phyloP scores from a whole-genome alignment of 2,329 filamentous ascomycete genomes.

The Westerdykella aurantiaca region DNA sequence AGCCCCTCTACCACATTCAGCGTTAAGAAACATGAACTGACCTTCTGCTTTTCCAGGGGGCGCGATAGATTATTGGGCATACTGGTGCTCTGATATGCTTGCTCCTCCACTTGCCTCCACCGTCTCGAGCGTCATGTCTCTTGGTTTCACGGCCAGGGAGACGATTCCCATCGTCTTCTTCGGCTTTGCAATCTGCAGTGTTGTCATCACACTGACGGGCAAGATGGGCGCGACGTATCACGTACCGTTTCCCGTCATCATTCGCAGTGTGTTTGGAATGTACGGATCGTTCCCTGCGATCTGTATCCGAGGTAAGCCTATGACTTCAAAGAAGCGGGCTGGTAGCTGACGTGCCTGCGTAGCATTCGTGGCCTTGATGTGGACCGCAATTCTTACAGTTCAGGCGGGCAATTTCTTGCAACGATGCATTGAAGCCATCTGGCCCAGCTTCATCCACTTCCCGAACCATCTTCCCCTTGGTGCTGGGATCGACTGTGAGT shows the following conservation, averaged over 20 bases:
- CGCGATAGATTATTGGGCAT: conserved; percentile 42
- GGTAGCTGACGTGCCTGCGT: conserved; percentile 7
- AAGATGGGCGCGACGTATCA: conserved; percentile 39
- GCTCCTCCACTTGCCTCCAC: conserved; percentile 40
- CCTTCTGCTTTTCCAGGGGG: conserved; percentile 29
- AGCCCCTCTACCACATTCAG: too few species aligned
- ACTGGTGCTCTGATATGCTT: conserved; percentile 47
- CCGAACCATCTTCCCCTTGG: conserved; percentile 34
- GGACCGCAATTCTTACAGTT: conserved; percentile 44
- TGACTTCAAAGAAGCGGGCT: neutral
- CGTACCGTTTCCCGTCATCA: conserved; percentile 40
- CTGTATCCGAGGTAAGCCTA: conserved; percentile 30
- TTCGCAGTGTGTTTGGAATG: conserved; percentile 43
- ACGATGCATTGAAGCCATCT: conserved; percentile 43
- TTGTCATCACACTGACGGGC: conserved; percentile 46
- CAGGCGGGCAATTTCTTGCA: conserved; percentile 43
- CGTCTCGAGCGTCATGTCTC: conserved; percentile 38
- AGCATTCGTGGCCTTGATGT: conserved; percentile 44
- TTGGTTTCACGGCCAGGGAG: conserved; percentile 45
- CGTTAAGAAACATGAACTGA: too few species aligned
- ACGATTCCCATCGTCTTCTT: conserved; percentile 47
- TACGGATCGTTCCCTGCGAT: conserved; percentile 42
- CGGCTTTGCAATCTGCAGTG: conserved; percentile 44
- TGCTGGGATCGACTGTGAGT: conserved; percentile 27
- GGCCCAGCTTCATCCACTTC: conserved; percentile 34